Evolutionary conservation across 345 rosid species (phyloP), one percentile per base, ranked within the genome.

Genomic region (Angophora floribunda): DNA sequence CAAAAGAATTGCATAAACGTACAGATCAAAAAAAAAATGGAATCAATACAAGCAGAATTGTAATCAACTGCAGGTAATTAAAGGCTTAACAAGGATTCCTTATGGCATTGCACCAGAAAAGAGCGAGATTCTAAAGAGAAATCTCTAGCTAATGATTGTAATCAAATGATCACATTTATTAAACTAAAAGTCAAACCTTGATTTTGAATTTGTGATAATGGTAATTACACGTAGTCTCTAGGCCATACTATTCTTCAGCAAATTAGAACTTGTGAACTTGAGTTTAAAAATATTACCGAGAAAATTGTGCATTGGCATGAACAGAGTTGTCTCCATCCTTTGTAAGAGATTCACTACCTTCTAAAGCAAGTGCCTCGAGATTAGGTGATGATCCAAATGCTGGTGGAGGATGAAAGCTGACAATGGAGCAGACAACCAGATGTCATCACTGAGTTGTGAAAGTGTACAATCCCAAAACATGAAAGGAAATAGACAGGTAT

Each of bases 361-460:
- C 91, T 21, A 87, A 57, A 85, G 86, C 88, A 57, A 89, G 90
- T 22, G 52, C 78, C 55, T 89, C 91, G 16, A 87, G 86, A 87
- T 88, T 87, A 32, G 91, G 87, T 79, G 91, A 89, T 57, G 89
- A 89, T 50, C 91, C 91, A 85, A 89, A 89, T 87, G 89, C 63
- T 36, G 91, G 91, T 50, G 91, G 91, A 75, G 91, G 91, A 85
- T 87, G 91, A 53, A 87, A 70, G 87, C 91, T 89, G 91, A 85
- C 61, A 89, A 51, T 30, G 52, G 86, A 61, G 82, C 49, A 41
- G 82, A 70, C 47, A 75, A 75, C 49, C 49, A 41, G 13, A 75
- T 75, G 49, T 75, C 45, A 75, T 75, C 49, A 36, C 22, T 75
- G 82, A 67, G 79, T 67, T 32, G 45, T 36, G 7, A 67, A 65